A percentile compares a stretch with the other conserved stretches of the same genome.
phyloP scores from a whole-genome alignment of 139 green algal species.

The Volvox reticuliferus region DNA sequence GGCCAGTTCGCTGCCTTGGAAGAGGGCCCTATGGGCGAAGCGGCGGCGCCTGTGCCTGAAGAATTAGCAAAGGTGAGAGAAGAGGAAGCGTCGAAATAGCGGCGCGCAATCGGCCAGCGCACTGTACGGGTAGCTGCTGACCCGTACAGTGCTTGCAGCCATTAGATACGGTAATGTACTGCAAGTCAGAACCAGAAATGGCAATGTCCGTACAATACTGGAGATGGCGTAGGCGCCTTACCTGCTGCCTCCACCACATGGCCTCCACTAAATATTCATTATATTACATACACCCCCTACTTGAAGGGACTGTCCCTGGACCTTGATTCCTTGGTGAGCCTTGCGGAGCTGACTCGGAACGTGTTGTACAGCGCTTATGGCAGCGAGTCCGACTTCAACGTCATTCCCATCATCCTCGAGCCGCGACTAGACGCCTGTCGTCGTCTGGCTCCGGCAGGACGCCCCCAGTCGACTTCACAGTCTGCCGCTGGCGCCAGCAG shows the following conservation, averaged over 20 bases:
- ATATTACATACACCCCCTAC: too few relatives aligned
- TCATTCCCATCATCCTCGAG: slow-evolving; percentile 38
- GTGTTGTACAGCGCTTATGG: slow-evolving; percentile 3
- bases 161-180: too few relatives aligned
- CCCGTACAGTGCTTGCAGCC: too few relatives aligned
- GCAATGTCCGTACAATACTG: too few relatives aligned
- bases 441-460: background rate
- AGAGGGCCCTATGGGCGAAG: background rate
- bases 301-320: slow-evolving; percentile 6
- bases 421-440: background rate
- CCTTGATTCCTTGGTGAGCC: background rate
- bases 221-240: too few relatives aligned
- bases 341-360: background rate
- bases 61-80: background rate
- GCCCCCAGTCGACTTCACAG: background rate
- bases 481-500: background rate
- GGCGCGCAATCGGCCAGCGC: too few relatives aligned
- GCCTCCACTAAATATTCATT: too few relatives aligned
- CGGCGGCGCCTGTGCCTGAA: background rate
- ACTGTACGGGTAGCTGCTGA: too few relatives aligned
- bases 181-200: too few relatives aligned
- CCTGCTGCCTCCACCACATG: too few relatives aligned
- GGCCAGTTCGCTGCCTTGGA: slow-evolving; percentile 20
- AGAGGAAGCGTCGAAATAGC: background rate
- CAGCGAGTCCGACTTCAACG: slow-evolving; percentile 27